These are phyloP conservation scores for Cryphonectria naterciae DNA, from an alignment of 2,329 filamentous ascomycete species.

Conservation along the genomic window DNA sequence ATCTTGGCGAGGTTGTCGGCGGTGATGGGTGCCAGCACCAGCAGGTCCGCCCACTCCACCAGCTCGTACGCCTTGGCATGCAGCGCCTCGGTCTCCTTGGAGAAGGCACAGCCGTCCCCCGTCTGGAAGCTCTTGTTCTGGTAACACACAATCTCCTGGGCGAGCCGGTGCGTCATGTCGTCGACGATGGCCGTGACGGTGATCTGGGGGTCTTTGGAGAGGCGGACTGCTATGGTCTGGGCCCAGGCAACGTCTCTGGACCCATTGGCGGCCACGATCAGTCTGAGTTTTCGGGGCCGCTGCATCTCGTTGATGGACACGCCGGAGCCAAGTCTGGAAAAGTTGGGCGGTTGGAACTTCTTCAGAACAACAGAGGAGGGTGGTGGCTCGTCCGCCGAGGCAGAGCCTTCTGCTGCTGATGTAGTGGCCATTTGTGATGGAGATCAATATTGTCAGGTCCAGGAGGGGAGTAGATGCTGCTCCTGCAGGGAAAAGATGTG, in stretches of 20 bases:
- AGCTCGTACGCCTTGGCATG: constrained; percentile 64
- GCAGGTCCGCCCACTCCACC: constrained; percentile 84
- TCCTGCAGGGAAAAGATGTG: constrained; percentile 15
- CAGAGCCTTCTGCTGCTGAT: constrained; percentile 25
- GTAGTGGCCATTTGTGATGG: constrained; percentile 25
- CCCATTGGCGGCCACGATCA: constrained; percentile 70
- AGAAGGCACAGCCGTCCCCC: constrained; percentile 38
- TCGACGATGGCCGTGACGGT: constrained; percentile 66
- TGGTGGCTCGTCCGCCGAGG: constrained; percentile 25
- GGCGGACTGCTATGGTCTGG: constrained; percentile 66
- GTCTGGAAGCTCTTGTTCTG: constrained; percentile 49
- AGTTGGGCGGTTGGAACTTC: constrained; percentile 4
- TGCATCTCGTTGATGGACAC: constrained; percentile 44
- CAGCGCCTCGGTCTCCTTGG: constrained; percentile 55
- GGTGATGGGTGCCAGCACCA: constrained; percentile 83
- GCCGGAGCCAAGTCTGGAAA: constrained; percentile 30
- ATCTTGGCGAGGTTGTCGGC: constrained; percentile 85
- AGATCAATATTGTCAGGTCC: not conserved
- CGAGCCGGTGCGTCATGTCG: constrained; percentile 65
- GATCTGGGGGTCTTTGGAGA: constrained; percentile 67
- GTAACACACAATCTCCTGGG: constrained; percentile 64
- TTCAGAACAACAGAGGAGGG: constrained; percentile 4
- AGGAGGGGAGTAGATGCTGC: not conserved
- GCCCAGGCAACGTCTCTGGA: constrained; percentile 68
- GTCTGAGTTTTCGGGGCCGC: constrained; percentile 52